phyloP scores from a whole-genome alignment of 176 grass and related monocot genomes.

The Chloris gayana region DNA sequence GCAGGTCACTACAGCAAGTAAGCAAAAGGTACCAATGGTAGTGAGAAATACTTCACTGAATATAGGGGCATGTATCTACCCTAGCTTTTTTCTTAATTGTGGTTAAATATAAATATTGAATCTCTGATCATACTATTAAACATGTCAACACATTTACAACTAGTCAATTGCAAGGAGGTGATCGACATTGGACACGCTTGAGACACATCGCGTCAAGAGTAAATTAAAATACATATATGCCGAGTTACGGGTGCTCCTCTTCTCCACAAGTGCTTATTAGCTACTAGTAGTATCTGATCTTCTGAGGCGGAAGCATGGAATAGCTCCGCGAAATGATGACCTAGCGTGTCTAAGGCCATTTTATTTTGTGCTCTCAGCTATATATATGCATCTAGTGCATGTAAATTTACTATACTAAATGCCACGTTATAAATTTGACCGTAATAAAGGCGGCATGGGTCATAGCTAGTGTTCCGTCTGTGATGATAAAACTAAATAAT shows the following conservation, averaged over 20 bases:
- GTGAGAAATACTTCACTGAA: no score
- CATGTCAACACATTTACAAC: no score
- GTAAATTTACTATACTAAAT: conserved; percentile 13
- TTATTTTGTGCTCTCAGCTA: conserved; percentile 19
- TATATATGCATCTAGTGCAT: conserved; percentile 31
- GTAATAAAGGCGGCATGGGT: no score
- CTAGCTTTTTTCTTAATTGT: no score
- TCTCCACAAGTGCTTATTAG: neutral
- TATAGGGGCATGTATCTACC: no score
- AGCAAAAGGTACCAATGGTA: no score
- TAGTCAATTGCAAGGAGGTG: neutral
- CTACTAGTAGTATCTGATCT: conserved; percentile 6
- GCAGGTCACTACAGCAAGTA: no score
- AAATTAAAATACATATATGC: neutral
- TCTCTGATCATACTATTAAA: no score
- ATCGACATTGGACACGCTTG: conserved; percentile 11
- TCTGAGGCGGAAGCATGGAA: conserved; percentile 7
- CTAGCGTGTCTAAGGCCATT: conserved; percentile 16
- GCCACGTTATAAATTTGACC: no score
- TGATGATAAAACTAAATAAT: no score
- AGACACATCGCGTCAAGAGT: neutral
- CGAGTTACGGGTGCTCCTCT: neutral
- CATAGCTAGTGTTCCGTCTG: no score
- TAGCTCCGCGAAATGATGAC: conserved; percentile 31
- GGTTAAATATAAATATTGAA: no score